Percentiles rank a stretch among this genome's conserved stretches.
These are phyloP conservation scores for Cyberlindnera galapagoensis DNA, from an alignment of 805 yeast species.

Conservation along the genomic window DNA sequence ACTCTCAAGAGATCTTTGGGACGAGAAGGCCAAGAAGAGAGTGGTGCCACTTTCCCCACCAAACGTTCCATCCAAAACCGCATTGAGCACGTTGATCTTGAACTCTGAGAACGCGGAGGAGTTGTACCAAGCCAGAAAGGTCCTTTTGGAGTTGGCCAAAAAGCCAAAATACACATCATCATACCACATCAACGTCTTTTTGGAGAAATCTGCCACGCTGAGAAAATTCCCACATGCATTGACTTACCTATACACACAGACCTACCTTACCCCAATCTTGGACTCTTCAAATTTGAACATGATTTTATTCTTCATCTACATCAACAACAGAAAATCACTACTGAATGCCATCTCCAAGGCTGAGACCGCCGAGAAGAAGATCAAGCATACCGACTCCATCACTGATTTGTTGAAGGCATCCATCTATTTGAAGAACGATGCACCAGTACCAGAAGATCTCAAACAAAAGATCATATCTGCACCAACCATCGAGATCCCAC, in stretches of 20 bases:
- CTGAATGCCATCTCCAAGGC: conserved; percentile 11
- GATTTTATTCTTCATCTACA: conserved; percentile 17
- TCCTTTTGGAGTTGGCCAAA: conserved; percentile 15
- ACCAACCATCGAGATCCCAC: conserved; percentile 7
- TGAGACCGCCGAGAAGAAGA: conserved; percentile 10
- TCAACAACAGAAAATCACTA: conserved; percentile 16
- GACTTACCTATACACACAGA: conserved; percentile 16
- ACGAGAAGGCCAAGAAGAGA: conserved; percentile 27
- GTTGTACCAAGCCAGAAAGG: conserved; percentile 10
- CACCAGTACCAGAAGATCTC: conserved; percentile 11
- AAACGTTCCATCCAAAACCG: conserved; percentile 22
- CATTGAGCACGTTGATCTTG: conserved; percentile 22
- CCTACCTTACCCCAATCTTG: conserved; percentile 7
- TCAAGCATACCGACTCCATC: conserved; percentile 6
- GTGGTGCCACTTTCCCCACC: conserved; percentile 29
- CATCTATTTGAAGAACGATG: conserved; percentile 9
- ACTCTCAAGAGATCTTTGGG: conserved; percentile 33
- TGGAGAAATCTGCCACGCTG: conserved; percentile 19
- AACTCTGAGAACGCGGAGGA: conserved; percentile 16
- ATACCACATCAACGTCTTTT: conserved; percentile 15
- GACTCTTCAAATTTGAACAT: conserved; percentile 15
- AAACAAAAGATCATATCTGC: conserved; percentile 3
- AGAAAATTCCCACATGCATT: conserved; percentile 19
- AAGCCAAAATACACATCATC: conserved; percentile 18
- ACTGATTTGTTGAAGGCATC: conserved; percentile 16